Evolutionary conservation across 768 basidiomycete species (phyloP).

Genomic region (Dioszegia hungarica): DNA sequence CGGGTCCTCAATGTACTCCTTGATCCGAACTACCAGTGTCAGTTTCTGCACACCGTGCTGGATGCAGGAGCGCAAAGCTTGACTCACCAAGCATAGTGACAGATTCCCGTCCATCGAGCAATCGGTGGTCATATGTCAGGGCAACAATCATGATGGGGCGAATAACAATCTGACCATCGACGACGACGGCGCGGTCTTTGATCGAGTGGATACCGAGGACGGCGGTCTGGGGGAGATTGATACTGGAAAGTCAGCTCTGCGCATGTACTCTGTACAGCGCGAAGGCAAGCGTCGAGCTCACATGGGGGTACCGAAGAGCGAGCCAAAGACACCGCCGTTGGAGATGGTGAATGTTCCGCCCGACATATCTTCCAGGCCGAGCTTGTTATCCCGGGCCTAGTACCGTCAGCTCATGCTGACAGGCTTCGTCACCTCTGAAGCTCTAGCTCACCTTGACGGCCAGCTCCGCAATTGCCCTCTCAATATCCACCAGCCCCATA

Average conservation of each 20-base stretch:
- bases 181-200: conserved; percentile 83
- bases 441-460: conserved; percentile 64
- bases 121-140: conserved; percentile 88
- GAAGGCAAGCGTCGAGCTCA: conserved; percentile 16
- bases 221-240: conserved; percentile 91
- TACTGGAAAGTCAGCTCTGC: conserved; percentile 48
- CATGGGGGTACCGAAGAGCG: conserved; percentile 95
- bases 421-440: too few species aligned
- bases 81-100: conserved; percentile 91
- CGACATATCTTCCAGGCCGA: conserved; percentile 96
- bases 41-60: conserved; percentile 1
- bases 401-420: not conserved
- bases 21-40: conserved; percentile 67
- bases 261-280: not conserved
- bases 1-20: conserved; percentile 93
- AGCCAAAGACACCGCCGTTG: conserved; percentile 97
- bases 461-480: conserved; percentile 81
- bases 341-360: conserved; percentile 99
- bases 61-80: too few species aligned
- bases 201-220: conserved; percentile 97
- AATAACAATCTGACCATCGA: conserved; percentile 91
- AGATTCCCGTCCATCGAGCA: conserved; percentile 92
- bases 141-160: conserved; percentile 83
- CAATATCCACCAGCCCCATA: conserved; percentile 83
- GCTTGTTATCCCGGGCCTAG: conserved; percentile 79